Conservation (phyloP, 768 basidiomycete species). For the Auricularia cornea region DNA sequence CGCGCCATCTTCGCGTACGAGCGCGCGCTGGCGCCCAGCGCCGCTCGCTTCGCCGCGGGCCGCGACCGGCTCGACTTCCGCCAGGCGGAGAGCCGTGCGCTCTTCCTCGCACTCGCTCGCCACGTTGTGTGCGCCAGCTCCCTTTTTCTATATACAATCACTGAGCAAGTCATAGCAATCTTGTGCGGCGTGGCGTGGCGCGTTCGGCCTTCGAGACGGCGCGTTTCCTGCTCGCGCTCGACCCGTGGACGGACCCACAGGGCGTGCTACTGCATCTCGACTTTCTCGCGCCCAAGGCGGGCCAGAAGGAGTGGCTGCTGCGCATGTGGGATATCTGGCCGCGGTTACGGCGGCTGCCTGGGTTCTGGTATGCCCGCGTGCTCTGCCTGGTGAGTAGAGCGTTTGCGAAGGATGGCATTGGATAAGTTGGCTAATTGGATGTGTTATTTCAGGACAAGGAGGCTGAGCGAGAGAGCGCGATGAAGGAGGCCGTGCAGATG, state of each 20-base stretch:
- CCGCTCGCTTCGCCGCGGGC: constrained; percentile 79
- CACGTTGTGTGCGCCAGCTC: constrained; percentile 56
- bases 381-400: constrained; percentile 9
- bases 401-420: constrained; percentile 34
- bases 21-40: constrained; percentile 67
- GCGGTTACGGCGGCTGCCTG: neutral
- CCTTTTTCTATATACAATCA: too few species aligned
- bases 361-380: neutral
- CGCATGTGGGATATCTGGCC: constrained; percentile 41
- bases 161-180: too few species aligned
- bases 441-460: constrained; percentile 13
- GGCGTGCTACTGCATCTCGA: constrained; percentile 79
- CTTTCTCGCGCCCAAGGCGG: constrained; percentile 72
- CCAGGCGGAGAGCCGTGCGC: constrained; percentile 82
- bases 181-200: constrained; percentile 82
- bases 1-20: constrained; percentile 93
- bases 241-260: constrained; percentile 85
- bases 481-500: constrained; percentile 61
- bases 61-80: constrained; percentile 83
- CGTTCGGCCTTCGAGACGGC: constrained; percentile 90
- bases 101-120: constrained; percentile 82
- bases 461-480: constrained; percentile 52
- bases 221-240: constrained; percentile 73
- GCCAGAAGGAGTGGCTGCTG: constrained; percentile 74
- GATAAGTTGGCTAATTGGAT: constrained; percentile 11